phyloP scores from a whole-genome alignment of 805 yeast species.

The Tetrapisispora nanseiensis region DNA sequence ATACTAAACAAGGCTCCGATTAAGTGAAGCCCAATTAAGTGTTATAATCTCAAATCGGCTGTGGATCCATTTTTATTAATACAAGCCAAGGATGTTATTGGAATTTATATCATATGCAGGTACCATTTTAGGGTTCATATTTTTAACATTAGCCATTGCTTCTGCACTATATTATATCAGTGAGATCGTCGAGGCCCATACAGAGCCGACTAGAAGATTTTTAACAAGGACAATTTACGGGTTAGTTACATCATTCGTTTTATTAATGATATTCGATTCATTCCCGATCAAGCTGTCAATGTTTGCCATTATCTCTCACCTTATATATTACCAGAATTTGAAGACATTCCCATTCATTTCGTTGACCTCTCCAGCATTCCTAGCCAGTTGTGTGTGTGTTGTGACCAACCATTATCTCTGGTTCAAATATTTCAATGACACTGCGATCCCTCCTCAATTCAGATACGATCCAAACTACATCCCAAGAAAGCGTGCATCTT shows the following conservation, averaged over 20 bases:
- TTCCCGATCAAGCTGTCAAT: conserved; percentile 61
- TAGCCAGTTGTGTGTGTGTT: conserved; percentile 63
- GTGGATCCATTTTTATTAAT: no score
- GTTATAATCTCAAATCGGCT: no score
- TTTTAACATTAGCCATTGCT: conserved; percentile 62
- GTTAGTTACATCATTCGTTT: conserved; percentile 44
- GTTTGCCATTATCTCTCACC: conserved; percentile 63
- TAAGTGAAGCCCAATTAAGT: no score
- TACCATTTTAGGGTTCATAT: conserved; percentile 47
- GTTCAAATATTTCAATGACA: conserved; percentile 75
- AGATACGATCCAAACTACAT: conserved; percentile 48
- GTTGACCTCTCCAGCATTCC: conserved; percentile 59
- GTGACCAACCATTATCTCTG: conserved; percentile 76
- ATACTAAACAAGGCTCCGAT: no score
- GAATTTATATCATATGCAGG: conserved; percentile 53
- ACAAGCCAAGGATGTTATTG: no score
- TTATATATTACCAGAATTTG: conserved; percentile 68
- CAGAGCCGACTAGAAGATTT: conserved; percentile 71
- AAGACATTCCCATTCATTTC: conserved; percentile 76
- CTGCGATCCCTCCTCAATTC: conserved; percentile 54
- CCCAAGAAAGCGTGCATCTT: conserved; percentile 65
- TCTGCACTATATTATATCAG: conserved; percentile 86
- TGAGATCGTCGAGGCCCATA: conserved; percentile 87
- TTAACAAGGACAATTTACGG: conserved; percentile 53
- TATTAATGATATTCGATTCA: conserved; percentile 62